Evolutionary conservation across 306 rosid species (phyloP), one percentile per base, ranked within the genome.

Genomic region (Vigna trinervia): DNA sequence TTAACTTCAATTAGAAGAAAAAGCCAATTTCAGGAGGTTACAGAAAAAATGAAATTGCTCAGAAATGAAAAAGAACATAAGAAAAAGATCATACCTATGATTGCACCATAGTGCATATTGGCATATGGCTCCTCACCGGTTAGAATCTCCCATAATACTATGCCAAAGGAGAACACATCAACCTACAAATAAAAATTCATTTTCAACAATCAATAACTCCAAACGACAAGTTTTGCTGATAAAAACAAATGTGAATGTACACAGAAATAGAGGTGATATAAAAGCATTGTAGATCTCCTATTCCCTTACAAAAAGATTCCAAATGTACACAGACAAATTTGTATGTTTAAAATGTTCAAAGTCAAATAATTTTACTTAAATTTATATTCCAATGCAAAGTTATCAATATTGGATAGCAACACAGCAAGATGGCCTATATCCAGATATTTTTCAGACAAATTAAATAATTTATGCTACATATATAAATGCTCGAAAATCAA

Each of bases 41-140:
- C 51, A 62, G 66, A 38, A 61, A 63, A 62, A 82, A 45, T 15
- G 28, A 11, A 75, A 53, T 71, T 41, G 56, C 65, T 54, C 39
- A 57, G 52, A 38, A 56, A 61, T 32, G 58, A 69, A 14, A 65
- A 68, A 72, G 9, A 54, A 74, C 66, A 59, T 65, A 9, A 28
- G 60, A 48, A 61, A 78, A 47, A 34, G 73, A 81, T 11, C 68
- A 19, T 48, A 90, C 98, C 98, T 85, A 93, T 93, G 76, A 93
- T 93, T 67, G 97, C 96, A 83, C 96, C 97, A 39, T 90, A 93
- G 86, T 93, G 96, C 97, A 93, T 90, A 81, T 89, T 89, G 66
- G 96, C 96, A 73, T 93, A 93, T 62, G 98, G 98, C 85, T 93
- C 98, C 82, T 93, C 98, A 7, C 96, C 87, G 0, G 98, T 93